phyloP scores from a whole-genome alignment of 2,329 filamentous ascomycete genomes.

The Metarhizium robertsii region DNA sequence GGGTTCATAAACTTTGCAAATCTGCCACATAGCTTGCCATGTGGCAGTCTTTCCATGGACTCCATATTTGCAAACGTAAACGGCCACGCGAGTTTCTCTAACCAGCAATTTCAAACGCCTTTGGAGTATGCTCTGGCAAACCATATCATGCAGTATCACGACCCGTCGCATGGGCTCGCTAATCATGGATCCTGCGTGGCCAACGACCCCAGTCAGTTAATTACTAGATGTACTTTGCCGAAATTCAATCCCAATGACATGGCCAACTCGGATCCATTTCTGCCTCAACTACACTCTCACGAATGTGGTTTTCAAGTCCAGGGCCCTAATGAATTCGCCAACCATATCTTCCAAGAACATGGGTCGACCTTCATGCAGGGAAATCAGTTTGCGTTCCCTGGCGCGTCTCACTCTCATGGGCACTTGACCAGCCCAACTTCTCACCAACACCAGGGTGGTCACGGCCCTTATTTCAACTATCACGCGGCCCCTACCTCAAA shows the following conservation, averaged over 20 bases:
- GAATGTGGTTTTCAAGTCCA: conserved; percentile 20
- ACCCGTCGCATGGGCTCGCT: conserved; percentile 13
- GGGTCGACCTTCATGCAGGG: conserved; percentile 7
- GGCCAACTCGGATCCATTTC: conserved; percentile 8
- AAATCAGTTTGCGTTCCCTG: conserved; percentile 7
- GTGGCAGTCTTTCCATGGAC: conserved; percentile 13
- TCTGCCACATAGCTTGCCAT: conserved; percentile 11
- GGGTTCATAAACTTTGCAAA: conserved; percentile 5
- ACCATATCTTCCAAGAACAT: conserved; percentile 21
- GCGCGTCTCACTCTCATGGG: neutral
- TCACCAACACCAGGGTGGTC: neutral
- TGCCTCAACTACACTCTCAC: conserved; percentile 10
- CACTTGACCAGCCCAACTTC: neutral
- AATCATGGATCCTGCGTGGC: conserved; percentile 17
- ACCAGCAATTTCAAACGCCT: conserved; percentile 11
- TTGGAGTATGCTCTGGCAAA: conserved; percentile 16
- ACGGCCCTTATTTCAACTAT: conserved; percentile 4
- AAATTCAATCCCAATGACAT: conserved; percentile 10
- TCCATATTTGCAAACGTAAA: conserved; percentile 7
- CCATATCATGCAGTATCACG: conserved; percentile 22
- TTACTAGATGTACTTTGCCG: conserved; percentile 18
- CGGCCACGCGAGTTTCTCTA: conserved; percentile 3
- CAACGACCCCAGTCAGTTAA: conserved; percentile 15
- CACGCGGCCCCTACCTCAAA: conserved; percentile 1
- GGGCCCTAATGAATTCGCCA: conserved; percentile 16